Evolutionary conservation across 768 basidiomycete species (phyloP).

Genomic region (Pleurotus citrinopileatus): DNA sequence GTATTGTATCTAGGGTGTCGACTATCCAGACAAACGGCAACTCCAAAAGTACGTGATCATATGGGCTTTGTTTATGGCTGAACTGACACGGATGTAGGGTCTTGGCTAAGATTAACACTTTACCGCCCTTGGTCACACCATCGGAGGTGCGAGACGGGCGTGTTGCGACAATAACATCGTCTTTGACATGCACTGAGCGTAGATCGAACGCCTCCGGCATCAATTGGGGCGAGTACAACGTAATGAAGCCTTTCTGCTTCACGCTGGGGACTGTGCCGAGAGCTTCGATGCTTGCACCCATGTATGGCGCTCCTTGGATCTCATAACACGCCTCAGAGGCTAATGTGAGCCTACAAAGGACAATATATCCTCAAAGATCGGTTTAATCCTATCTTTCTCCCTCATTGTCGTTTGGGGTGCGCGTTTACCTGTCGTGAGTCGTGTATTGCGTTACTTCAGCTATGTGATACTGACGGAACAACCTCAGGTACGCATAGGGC

Average conservation of each 20-base stretch:
- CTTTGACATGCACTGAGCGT: background rate
- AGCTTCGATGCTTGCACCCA: slow-evolving; percentile 90
- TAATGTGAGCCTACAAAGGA: slow-evolving; percentile 43
- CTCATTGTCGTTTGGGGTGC: slow-evolving; percentile 94
- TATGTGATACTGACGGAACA: background rate
- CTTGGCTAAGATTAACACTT: slow-evolving; percentile 65
- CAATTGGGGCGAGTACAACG: slow-evolving; percentile 79
- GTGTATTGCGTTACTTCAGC: background rate
- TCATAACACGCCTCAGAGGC: slow-evolving; percentile 13
- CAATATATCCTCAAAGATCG: slow-evolving; percentile 85
- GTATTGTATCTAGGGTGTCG: slow-evolving; percentile 50
- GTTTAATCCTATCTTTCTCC: slow-evolving; percentile 91
- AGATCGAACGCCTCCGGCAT: slow-evolving; percentile 83
- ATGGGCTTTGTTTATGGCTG: slow-evolving; percentile 12
- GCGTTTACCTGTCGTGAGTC: slow-evolving; percentile 82
- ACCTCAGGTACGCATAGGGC: slow-evolving; percentile 72
- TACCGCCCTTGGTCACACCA: slow-evolving; percentile 92
- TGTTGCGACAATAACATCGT: slow-evolving; percentile 4
- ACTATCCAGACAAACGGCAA: slow-evolving; percentile 63
- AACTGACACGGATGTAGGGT: slow-evolving; percentile 44
- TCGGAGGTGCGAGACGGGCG: slow-evolving; percentile 66
- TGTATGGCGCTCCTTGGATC: slow-evolving; percentile 39
- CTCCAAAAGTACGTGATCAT: slow-evolving; percentile 44
- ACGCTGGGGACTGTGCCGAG: slow-evolving; percentile 98
- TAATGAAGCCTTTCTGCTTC: slow-evolving; percentile 90